phyloP scores from a whole-genome alignment of 2,329 filamentous ascomycete species.

The Camillea tinctor region DNA sequence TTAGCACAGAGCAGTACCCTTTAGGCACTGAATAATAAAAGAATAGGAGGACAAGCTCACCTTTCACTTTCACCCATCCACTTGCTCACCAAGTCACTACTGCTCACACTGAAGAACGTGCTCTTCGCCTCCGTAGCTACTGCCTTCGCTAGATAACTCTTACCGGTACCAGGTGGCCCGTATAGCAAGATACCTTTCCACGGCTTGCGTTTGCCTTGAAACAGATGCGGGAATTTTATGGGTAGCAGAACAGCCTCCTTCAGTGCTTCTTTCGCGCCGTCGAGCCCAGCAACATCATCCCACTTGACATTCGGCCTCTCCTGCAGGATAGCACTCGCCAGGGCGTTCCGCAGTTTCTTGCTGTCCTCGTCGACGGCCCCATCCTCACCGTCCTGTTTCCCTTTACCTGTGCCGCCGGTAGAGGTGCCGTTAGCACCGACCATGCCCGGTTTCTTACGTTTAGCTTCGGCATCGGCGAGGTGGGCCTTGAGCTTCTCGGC shows the following conservation, averaged over 20 bases:
- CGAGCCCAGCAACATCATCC: slow-evolving; percentile 96
- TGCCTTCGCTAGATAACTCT: slow-evolving; percentile 95
- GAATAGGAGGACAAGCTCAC: slow-evolving; percentile 45
- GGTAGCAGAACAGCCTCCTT: slow-evolving; percentile 98
- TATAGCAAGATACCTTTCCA: slow-evolving; percentile 99
- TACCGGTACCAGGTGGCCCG: slow-evolving; percentile 93
- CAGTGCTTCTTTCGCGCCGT: slow-evolving; percentile 90
- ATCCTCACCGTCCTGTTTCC: slow-evolving; percentile 50
- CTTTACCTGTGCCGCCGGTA: slow-evolving; percentile 60
- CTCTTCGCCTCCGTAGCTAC: slow-evolving; percentile 98
- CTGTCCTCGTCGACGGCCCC: slow-evolving; percentile 78
- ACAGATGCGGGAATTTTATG: slow-evolving; percentile 97
- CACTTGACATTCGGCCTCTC: slow-evolving; percentile 96
- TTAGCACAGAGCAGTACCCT: slow-evolving; percentile 24
- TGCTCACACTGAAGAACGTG: slow-evolving; percentile 98
- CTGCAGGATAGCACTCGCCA: slow-evolving; percentile 87
- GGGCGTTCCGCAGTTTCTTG: slow-evolving; percentile 90
- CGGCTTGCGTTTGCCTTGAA: slow-evolving; percentile 91
- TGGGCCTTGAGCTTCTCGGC: slow-evolving; percentile 97
- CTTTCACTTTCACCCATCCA: slow-evolving; percentile 99
- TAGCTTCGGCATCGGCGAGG: slow-evolving; percentile 70
- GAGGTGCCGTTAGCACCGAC: slow-evolving; percentile 71
- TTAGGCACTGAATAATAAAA: no score
- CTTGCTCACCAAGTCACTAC: slow-evolving; percentile 95
- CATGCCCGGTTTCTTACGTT: slow-evolving; percentile 68